Base-by-base conservation (phyloP, 805 yeast genomes). In the Kluyveromyces nonfermentans region DNA sequence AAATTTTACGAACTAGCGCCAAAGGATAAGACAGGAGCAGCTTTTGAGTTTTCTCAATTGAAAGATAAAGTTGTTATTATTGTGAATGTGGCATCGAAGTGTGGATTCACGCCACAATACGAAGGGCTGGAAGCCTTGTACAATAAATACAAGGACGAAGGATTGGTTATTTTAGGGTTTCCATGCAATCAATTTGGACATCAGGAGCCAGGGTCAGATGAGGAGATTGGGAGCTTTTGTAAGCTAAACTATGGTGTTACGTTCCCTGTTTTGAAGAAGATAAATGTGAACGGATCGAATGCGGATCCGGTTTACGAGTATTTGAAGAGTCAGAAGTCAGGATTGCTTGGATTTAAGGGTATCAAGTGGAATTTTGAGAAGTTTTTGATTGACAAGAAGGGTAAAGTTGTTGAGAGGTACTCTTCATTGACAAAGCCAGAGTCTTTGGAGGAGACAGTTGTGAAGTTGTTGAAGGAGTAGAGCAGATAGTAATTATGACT, bases 101-200 rank as follows among this genome's bases (percentile, higher is more conserved):
- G 94, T 62, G 80, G 78, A 5, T 79, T 78, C 65, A 80, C 93
- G 3, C 80, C 84, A 45, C 95, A 87, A 62, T 84, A 82, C 61
- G 66, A 70, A 42, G 90, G 80, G 42, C 67, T 88, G 31, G 89
- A 88, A 64, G 66, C 62, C 34, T 64, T 88, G 12, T 79, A 85
- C 67, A 67, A 78, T 48, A 77, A 78, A 58, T 84, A 81, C 65
- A 65, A 73, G 42, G 76, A 73, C 40, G 57, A 73, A 49, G 94
- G 85, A 1, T 68, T 89, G 19, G 77, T 67, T 37, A 71, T 88
- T 21, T 50, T 88, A 31, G 96, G 88, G 0, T 87, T 88, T 74
- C 97, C 97, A 28, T 85, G 96, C 65, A 85, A 86, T 67, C 96
- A 87, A 62, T 88, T 88, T 60, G 89, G 83, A 19, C 68, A 75